Conservation (phyloP, 257 asterid species). For the Solanum verrucosum region DNA sequence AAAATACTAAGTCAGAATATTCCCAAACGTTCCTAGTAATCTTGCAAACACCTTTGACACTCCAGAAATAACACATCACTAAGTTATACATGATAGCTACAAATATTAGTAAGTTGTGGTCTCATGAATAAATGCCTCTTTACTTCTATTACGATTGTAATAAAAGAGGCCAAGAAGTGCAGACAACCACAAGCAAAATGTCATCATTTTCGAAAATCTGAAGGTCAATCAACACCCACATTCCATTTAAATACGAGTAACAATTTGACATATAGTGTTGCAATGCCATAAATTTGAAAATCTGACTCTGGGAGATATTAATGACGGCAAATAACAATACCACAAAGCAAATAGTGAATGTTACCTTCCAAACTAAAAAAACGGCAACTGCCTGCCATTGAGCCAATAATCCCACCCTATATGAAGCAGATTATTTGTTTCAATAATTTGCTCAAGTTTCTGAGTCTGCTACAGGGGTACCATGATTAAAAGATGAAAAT, state of each 20-base stretch:
- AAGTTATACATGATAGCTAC: background rate
- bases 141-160: background rate
- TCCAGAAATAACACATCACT: background rate
- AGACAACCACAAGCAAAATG: background rate
- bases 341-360: background rate
- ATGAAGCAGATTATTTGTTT: constrained; percentile 5
- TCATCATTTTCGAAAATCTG: background rate
- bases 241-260: background rate
- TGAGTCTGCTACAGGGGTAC: background rate
- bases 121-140: background rate
- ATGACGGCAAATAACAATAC: background rate
- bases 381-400: constrained; percentile 62
- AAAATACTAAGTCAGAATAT: background rate
- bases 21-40: background rate
- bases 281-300: background rate
- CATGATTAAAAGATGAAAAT: background rate
- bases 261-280: background rate
- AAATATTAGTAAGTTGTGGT: background rate
- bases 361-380: constrained; percentile 65
- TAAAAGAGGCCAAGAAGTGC: background rate
- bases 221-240: background rate
- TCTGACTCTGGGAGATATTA: background rate
- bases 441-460: background rate
- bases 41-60: background rate
- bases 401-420: constrained; percentile 84